A percentile compares a stretch with the other conserved stretches of the same genome.
phyloP scores from a whole-genome alignment of 2,329 filamentous ascomycete species.

The Xylaria digitata region DNA sequence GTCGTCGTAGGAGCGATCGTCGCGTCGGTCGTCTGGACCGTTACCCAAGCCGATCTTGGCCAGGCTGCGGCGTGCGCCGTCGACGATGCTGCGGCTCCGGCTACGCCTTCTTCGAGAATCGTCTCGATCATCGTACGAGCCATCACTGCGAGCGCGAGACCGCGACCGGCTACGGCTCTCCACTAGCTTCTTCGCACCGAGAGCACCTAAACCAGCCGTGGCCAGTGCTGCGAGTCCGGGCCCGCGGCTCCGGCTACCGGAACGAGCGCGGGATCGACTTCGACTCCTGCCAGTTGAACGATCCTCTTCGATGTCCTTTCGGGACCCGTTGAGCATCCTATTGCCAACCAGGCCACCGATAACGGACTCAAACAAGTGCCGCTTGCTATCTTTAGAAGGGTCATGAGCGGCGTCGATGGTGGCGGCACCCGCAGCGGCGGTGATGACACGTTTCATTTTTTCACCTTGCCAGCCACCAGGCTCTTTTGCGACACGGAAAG shows the following conservation, averaged over 20 bases:
- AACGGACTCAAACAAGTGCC: conserved; percentile 86
- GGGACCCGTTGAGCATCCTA: conserved; percentile 83
- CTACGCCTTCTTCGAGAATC: conserved; percentile 59
- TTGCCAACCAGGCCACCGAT: conserved; percentile 89
- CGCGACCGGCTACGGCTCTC: conserved; percentile 64
- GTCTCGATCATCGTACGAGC: conserved; percentile 59
- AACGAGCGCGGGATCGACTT: conserved; percentile 74
- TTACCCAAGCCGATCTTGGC: conserved; percentile 71
- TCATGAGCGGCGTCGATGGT: conserved; percentile 84
- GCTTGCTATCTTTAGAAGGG: conserved; percentile 78
- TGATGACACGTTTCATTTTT: conserved; percentile 91
- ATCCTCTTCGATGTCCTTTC: conserved; percentile 73
- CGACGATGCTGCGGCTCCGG: conserved; percentile 74
- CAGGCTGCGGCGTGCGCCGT: conserved; percentile 69
- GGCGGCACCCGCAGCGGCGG: conserved; percentile 85
- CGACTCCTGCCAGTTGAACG: conserved; percentile 71
- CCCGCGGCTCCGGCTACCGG: conserved; percentile 60
- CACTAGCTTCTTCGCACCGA: conserved; percentile 70
- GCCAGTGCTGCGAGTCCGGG: conserved; percentile 71
- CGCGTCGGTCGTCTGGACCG: conserved; percentile 57
- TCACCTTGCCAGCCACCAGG: conserved; percentile 90
- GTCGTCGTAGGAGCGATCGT: conserved; percentile 57
- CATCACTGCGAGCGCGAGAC: conserved; percentile 62
- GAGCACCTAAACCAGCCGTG: conserved; percentile 69
- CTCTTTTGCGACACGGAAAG: conserved; percentile 89